Conservation (phyloP, 2,329 filamentous ascomycete species). For the Fusarium brevicatenulatum region DNA sequence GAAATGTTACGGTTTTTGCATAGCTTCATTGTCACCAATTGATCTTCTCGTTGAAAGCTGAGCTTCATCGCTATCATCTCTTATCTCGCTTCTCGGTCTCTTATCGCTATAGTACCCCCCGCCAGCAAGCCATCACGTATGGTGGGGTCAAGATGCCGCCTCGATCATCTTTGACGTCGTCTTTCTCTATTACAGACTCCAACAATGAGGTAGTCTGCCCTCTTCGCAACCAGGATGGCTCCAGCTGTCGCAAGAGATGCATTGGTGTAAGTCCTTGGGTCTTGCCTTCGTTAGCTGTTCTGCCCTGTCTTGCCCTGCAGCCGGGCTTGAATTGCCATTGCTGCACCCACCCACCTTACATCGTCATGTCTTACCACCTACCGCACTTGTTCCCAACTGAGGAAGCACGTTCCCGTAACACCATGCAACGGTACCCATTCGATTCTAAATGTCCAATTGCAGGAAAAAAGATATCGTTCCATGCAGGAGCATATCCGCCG, state of each 20-base stretch:
- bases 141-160: slow-evolving; percentile 84
- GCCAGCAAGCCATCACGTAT: slow-evolving; percentile 53
- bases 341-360: slow-evolving; percentile 28
- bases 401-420: slow-evolving; percentile 21
- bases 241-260: slow-evolving; percentile 96
- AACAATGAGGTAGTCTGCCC: slow-evolving; percentile 98
- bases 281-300: slow-evolving; percentile 13
- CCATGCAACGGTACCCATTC: slow-evolving; percentile 33
- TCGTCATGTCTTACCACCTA: slow-evolving; percentile 44
- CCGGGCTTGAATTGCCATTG: slow-evolving; percentile 15
- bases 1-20: slow-evolving; percentile 40
- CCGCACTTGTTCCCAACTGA: slow-evolving; percentile 25
- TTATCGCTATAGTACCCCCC: slow-evolving; percentile 39
- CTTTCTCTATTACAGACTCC: slow-evolving; percentile 90
- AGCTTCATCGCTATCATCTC: slow-evolving; percentile 26
- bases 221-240: slow-evolving; percentile 94
- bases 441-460: slow-evolving; percentile 45
- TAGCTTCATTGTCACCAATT: slow-evolving; percentile 47
- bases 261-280: slow-evolving; percentile 82
- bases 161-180: slow-evolving; percentile 85
- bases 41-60: slow-evolving; percentile 36
- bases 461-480: slow-evolving; percentile 96
- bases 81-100: slow-evolving; percentile 27
- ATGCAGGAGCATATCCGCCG: slow-evolving; percentile 99
- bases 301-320: slow-evolving; percentile 18